Evolutionary conservation across 2,329 filamentous ascomycete species (phyloP).

Genomic region (Pseudogymnoascus sp.): DNA sequence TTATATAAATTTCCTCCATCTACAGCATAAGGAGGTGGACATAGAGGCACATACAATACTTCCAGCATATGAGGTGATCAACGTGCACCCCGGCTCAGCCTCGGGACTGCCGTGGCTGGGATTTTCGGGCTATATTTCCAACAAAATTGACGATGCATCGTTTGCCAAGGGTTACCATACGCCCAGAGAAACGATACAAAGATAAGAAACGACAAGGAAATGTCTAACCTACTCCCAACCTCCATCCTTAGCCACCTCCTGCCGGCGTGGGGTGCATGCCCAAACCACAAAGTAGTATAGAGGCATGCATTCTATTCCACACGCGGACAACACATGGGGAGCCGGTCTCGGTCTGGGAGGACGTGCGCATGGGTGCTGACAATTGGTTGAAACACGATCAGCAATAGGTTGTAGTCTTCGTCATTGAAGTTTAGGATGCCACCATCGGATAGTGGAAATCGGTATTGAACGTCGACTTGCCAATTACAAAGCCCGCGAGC

Average conservation of each 20-base stretch:
- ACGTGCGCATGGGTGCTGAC: neutral
- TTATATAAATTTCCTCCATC: neutral
- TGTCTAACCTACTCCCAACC: neutral
- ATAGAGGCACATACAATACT: neutral
- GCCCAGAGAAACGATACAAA: neutral
- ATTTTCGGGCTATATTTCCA: constrained; percentile 2
- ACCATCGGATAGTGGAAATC: neutral
- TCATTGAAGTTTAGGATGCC: constrained; percentile 6
- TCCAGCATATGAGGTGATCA: neutral
- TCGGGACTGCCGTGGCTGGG: neutral
- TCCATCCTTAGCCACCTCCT: neutral
- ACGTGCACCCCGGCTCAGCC: neutral
- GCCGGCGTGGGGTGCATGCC: constrained; percentile 3
- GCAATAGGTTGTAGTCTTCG: neutral
- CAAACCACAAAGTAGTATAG: neutral
- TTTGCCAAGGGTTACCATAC: neutral
- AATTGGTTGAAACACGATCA: constrained; percentile 1
- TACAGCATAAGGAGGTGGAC: neutral
- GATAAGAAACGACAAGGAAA: constrained; percentile 7
- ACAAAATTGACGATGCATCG: constrained; percentile 2
- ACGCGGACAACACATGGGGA: constrained; percentile 5
- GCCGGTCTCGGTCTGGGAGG: neutral
- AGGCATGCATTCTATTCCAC: neutral
- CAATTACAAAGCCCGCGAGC: neutral
- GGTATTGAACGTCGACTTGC: neutral